Evolutionary conservation across 2,329 filamentous ascomycete species (phyloP), one percentile per base, ranked within the genome.

Genomic region (Dactylonectria macrodidyma): DNA sequence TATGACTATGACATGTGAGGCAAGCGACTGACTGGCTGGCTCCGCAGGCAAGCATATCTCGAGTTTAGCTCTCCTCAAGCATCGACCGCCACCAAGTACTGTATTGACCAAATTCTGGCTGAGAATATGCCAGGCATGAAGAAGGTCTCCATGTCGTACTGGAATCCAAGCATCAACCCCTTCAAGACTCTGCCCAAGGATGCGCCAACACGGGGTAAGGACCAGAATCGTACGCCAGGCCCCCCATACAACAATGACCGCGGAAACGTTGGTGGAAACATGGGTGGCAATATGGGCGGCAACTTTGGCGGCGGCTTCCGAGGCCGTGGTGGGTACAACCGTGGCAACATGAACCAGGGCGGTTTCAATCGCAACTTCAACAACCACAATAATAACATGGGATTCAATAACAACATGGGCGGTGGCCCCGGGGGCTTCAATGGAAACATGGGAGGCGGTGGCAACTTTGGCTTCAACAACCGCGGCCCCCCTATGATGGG

Each of bases 131-230:
- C 82, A 64, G 85, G 80, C 76, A 91, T 86, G 70, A 95, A 95
- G 80, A 93, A 93, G 78, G 88, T 93, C 71, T 88, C 86, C 1
- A 90, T 93, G 54, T 89, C 89, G 66, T 98, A 95, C 84, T 92
- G 93, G 60, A 92, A 90, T 71, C 91, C 94, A 0, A 88, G 89
- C 55, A 87, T 88, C 72, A 98, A 98, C 79, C 95, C 95, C 0
- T 98, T 97, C 88, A 92, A 93, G 72, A 98, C 95, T 0, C 84
- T 97, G 5, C 95, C 95, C 19, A 97, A 97, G 83, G 95, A 97
- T 78, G 92, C 92, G 0, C 94, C 93, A 0, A 72, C 80, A 3
- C 73, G 81, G 65, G 91, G 87, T 44, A 91, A 94, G 77, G 89
- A 91, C 50, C 84, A 85, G 50, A 85, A 89, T 67, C 90, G 90